Base-by-base conservation (phyloP, 345 rosid genomes). In the Populus alba region DNA sequence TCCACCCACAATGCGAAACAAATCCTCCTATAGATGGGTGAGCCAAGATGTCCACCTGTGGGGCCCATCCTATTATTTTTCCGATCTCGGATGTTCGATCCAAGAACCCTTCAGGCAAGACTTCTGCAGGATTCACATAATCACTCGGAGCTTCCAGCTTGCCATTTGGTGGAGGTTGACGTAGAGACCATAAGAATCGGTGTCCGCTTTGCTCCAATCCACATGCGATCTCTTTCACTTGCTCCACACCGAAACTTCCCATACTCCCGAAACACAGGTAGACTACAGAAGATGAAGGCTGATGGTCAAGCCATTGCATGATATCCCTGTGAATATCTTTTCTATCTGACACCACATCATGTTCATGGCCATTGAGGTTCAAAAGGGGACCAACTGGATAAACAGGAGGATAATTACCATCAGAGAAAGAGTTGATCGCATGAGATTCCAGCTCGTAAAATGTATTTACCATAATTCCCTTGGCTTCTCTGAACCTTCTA, bases 221-320 rank as follows among this genome's bases (percentile, higher is more conserved):
- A 4, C 10, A 6, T 0, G 79, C 83, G 17, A 75, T 80, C 37
- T 80, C 83, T 23, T 29, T 37, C 31, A 75, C 75, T 15, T 80
- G 83, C 5, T 45, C 78, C 37, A 18, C 61, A 4, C 37, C 23
- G 47, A 75, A 75, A 27, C 67, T 22, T 38, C 83, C 83, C 74
- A 23, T 8, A 61, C 79, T 80, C 29, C 79, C 75, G 20, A 80
- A 80, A 25, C 83, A 80, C 6, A 80, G 72, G 51, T 49, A 80
- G 66, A 80, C 67, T 1, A 80, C 79, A 0, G 83, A 80, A 1
- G 31, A 70, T 2, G 9, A 17, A 12, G 75, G 75, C 57, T 80
- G 82, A 17, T 61, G 49, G 65, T 80, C 82, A 2, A 80, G 79
- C 83, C 83, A 80, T 5, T 49, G 51, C 76, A 38, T 37, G 72